Evolutionary conservation across 75 land plant species (phyloP), one percentile per base, ranked within the genome.

Genomic region (Ceratopteris richardii): DNA sequence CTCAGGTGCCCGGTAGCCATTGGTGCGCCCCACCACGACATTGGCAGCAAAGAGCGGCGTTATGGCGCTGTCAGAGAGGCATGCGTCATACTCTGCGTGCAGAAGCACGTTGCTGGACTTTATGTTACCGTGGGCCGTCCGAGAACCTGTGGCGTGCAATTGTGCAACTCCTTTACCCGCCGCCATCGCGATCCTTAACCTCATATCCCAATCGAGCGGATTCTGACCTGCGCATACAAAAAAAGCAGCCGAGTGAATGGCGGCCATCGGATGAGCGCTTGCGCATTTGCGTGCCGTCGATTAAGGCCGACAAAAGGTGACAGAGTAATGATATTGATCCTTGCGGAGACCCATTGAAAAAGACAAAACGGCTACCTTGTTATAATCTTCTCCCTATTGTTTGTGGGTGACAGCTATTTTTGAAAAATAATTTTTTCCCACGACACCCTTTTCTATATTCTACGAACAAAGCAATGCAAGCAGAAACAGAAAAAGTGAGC

Each of bases 1-100:
- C 59, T 90, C 96, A 1, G 96, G 96, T 9, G 96, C 96, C 24
- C 65, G 68, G 78, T 90, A 90, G 0, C 96, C 96, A n/a, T 77
- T 86, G n/a, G 76, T 51, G 36, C 96, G 60, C 11, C 79, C 44
- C 0, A 93, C 68, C 1, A 76, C 68, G 23, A 82, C 81, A 56
- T 73, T 79, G 1, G 61, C 69, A 5, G 93, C 79, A 24, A 84
- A 33, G 11, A 90, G 73, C 27, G 76, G 63, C 0, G 79, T 68
- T 27, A 90, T 42, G 29, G 87, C 90, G 54, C 81, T 86, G 62
- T 90, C 91, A 31, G 87, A 60, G 14, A 90, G 47, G 68, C 85
- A 77, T 42, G 96, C 91, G 19, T 67, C 62, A 9, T 82, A 84
- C 44, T 79, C 72, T 44, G 69, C 72, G 73, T 90, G 87, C 18